Conservation (phyloP, 2,329 filamentous ascomycete genomes). For the Venturia carpophila region DNA sequence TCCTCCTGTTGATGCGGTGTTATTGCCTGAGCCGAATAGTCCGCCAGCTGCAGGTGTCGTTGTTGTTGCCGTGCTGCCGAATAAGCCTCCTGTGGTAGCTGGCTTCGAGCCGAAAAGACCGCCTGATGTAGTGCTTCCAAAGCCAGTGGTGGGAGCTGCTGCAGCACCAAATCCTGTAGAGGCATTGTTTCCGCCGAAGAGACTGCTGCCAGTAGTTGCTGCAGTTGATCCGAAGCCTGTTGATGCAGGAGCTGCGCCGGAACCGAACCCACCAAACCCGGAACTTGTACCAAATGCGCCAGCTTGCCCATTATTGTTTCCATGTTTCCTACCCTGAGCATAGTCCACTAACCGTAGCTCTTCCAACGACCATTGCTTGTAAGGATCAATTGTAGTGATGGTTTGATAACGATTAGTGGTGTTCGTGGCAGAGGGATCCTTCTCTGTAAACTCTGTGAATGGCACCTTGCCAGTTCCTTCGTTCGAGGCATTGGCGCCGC, state of each 20-base stretch:
- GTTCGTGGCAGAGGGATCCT: slow-evolving; percentile 52
- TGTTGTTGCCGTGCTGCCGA: slow-evolving; percentile 24
- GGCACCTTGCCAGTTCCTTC: slow-evolving; percentile 58
- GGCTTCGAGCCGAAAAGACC: slow-evolving; percentile 29
- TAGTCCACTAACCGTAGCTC: slow-evolving; percentile 68
- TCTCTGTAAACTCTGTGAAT: slow-evolving; percentile 64
- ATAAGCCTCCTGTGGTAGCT: slow-evolving; percentile 23
- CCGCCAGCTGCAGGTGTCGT: slow-evolving; percentile 25
- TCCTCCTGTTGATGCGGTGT: slow-evolving; percentile 19
- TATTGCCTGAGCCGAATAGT: slow-evolving; percentile 26
- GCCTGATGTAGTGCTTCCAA: slow-evolving; percentile 25
- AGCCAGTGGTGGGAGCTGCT: slow-evolving; percentile 23
- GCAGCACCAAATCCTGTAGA: slow-evolving; percentile 20
- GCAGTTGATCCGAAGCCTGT: slow-evolving; percentile 42
- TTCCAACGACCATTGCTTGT: slow-evolving; percentile 85
- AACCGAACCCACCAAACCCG: slow-evolving; percentile 44
- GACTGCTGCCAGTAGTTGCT: slow-evolving; percentile 34
- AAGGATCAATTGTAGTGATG: slow-evolving; percentile 68
- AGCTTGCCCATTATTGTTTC: slow-evolving; percentile 70
- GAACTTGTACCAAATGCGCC: slow-evolving; percentile 72
- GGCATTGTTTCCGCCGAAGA: slow-evolving; percentile 29
- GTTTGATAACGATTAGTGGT: slow-evolving; percentile 65
- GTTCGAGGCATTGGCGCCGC: slow-evolving; percentile 34
- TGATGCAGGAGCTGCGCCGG: slow-evolving; percentile 27
- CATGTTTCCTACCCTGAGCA: slow-evolving; percentile 72